phyloP scores from a whole-genome alignment of 257 asterid genomes.

The Voacanga thouarsii region DNA sequence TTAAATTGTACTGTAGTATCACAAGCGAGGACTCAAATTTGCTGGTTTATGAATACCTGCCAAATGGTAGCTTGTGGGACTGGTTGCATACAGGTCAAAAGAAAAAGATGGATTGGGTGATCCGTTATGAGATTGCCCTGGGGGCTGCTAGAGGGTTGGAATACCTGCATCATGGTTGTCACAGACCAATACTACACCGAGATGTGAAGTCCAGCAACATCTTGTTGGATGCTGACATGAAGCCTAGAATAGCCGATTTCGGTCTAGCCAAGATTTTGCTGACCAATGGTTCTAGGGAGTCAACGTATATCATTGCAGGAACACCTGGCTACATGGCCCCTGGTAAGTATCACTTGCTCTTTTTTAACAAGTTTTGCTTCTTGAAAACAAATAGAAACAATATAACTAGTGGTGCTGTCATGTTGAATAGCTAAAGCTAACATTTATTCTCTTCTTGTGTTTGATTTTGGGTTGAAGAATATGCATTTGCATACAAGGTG shows the following conservation, averaged over 20 bases:
- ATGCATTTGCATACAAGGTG: slow-evolving; percentile 34
- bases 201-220: slow-evolving; percentile 55
- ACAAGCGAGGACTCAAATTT: slow-evolving; percentile 44
- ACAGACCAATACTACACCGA: slow-evolving; percentile 36
- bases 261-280: slow-evolving; percentile 42
- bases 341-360: slow-evolving; percentile 22
- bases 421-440: neutral
- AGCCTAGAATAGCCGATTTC: slow-evolving; percentile 48
- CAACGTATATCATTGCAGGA: slow-evolving; percentile 35
- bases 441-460: neutral
- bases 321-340: slow-evolving; percentile 48
- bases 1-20: slow-evolving; percentile 43
- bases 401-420: neutral
- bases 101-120: slow-evolving; percentile 41
- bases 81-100: slow-evolving; percentile 21
- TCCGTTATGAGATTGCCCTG: slow-evolving; percentile 37
- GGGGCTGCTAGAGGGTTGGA: slow-evolving; percentile 49
- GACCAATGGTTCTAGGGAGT: slow-evolving; percentile 21
- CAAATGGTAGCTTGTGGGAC: slow-evolving; percentile 51
- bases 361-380: neutral
- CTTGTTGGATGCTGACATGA: slow-evolving; percentile 37
- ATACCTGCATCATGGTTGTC: slow-evolving; percentile 47
- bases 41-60: slow-evolving; percentile 40
- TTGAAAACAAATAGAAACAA: neutral
- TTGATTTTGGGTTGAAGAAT: slow-evolving; percentile 28